Evolutionary conservation across 805 yeast genomes (phyloP), one percentile per base, ranked within the genome.

Genomic region (Cyberlindnera saturnus): DNA sequence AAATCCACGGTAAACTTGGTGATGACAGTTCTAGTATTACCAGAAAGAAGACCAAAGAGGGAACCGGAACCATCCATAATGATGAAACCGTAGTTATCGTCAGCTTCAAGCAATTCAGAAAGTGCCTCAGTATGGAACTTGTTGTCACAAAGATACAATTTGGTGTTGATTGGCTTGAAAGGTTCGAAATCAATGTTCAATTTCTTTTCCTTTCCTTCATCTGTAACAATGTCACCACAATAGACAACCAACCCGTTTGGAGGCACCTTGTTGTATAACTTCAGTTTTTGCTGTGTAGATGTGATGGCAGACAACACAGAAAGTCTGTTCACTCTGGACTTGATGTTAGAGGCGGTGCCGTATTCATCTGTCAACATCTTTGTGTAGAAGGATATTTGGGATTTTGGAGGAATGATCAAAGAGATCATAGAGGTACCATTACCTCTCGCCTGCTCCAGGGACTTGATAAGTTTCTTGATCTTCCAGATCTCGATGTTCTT

Each of bases 61-160:
- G 96, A 87, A 47, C 99, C 99, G 66, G 90, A 89, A 87, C 99
- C 99, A 70, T 93, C 99, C 99, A 93, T 93, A 59, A 93, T 84
- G 56, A 93, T 95, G 70, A 93, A 93, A 40, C 99, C 99, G 57
- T 91, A 93, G 67, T 86, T 81, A 65, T 95, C 96, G 67, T 93
- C 99, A 52, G 88, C 81, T 71, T 93, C 97, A 51, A 93, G 74
- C 60, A 93, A 76, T 70, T 93, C 99, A 37, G 95, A 77, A 43
- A 93, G 76, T 6, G 96, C 97, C 70, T 93, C 99, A 28, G 96
- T 95, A 65, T 93, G 99, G 75, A 93, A 93, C 65, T 91, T 91
- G 72, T 90, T 91, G 73, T 93, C 99, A 79, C 99, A 93, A 56
- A 90, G 67, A 63, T 93, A 93, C 52, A 86, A 67, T 16, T 97